phyloP scores from a whole-genome alignment of 805 yeast genomes.

The Starmerella floris region DNA sequence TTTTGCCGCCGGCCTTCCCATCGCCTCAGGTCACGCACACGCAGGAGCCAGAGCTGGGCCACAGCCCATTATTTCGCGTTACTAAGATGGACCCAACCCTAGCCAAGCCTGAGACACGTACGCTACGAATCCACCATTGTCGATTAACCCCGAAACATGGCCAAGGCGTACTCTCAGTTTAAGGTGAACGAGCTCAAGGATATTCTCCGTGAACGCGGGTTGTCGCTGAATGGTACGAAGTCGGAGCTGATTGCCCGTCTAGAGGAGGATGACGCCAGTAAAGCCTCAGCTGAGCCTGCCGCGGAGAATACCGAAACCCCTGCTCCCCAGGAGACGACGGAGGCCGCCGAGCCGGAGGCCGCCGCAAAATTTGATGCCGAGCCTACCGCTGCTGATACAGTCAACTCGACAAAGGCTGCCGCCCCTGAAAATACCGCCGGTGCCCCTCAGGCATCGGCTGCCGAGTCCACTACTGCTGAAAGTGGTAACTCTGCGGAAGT shows the following conservation, averaged over 20 bases:
- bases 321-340: constrained; percentile 12
- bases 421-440: constrained; percentile 14
- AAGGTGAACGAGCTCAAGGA: constrained; percentile 75
- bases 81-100: no score
- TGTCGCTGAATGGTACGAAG: constrained; percentile 66
- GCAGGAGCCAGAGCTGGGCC: no score
- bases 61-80: no score
- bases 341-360: constrained; percentile 17
- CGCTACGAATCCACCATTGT: no score
- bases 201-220: constrained; percentile 48
- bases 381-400: constrained; percentile 12
- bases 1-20: no score
- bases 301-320: constrained; percentile 11
- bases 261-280: constrained; percentile 38
- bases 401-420: constrained; percentile 18
- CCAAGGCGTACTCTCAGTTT: constrained; percentile 18
- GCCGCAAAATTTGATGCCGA: no score
- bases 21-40: no score
- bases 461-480: constrained; percentile 5
- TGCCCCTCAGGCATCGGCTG: constrained; percentile 8
- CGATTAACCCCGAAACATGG: no score
- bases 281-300: constrained; percentile 17
- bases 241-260: constrained; percentile 58
- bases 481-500: constrained; percentile 19
- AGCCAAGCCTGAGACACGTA: no score